These are phyloP conservation scores for Chamaenerion angustifolium DNA, from an alignment of 345 rosid genomes.

Conservation along the genomic window DNA sequence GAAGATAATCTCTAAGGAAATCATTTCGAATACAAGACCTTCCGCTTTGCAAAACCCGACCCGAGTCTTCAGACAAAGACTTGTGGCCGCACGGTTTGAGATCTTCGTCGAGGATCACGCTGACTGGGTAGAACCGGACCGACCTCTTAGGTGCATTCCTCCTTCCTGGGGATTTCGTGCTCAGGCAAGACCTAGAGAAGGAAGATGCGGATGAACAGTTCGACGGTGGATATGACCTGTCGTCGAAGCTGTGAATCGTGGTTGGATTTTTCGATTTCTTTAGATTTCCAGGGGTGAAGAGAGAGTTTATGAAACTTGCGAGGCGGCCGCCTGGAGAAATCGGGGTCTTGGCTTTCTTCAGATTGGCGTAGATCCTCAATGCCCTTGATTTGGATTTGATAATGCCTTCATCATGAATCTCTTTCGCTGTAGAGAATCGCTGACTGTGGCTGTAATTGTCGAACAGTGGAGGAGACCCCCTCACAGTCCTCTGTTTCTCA, in stretches of 20 bases:
- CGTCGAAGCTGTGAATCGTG: constrained; percentile 11
- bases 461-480: constrained; percentile 1
- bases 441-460: constrained; percentile 11
- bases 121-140: constrained; percentile 63
- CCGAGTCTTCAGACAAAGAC: constrained; percentile 10
- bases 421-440: constrained; percentile 19
- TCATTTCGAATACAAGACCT: background rate
- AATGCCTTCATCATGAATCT: constrained; percentile 17
- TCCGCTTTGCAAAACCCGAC: no score
- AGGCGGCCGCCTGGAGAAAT: constrained; percentile 72
- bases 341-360: constrained; percentile 36
- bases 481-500: constrained; percentile 25
- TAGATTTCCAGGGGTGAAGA: constrained; percentile 27
- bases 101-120: constrained; percentile 49
- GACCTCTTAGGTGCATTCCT: constrained; percentile 43
- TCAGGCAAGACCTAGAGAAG: constrained; percentile 68
- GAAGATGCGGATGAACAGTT: constrained; percentile 77
- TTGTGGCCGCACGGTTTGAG: constrained; percentile 42
- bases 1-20: constrained; percentile 27
- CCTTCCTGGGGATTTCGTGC: constrained; percentile 40
- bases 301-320: constrained; percentile 56
- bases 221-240: constrained; percentile 32
- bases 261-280: constrained; percentile 28
- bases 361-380: constrained; percentile 35
- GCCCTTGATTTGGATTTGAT: constrained; percentile 51